These are phyloP conservation scores for Cyberlindnera veronae DNA, from an alignment of 805 yeast genomes.

Conservation along the genomic window DNA sequence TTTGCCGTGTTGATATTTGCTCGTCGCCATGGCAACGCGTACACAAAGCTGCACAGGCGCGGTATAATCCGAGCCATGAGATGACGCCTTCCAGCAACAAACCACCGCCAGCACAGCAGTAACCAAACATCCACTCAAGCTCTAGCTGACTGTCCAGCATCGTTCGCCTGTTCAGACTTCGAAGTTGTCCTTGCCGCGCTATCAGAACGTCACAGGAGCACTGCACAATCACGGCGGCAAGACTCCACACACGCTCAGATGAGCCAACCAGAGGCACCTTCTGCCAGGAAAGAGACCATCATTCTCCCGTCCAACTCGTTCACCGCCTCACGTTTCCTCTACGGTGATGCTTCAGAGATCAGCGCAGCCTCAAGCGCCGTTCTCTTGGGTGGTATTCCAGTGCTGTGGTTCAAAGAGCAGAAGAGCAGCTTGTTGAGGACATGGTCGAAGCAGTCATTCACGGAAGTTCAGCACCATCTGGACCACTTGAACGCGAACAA, in stretches of 20 bases:
- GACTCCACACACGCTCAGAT: too few relatives aligned
- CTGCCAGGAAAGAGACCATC: not conserved
- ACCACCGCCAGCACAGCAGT: not conserved
- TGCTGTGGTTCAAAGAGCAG: conserved; percentile 46
- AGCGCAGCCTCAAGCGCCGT: conserved; percentile 45
- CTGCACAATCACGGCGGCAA: not conserved
- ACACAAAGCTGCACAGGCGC: too few relatives aligned
- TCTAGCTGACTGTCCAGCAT: too few relatives aligned
- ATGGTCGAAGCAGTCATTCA: conserved; percentile 10
- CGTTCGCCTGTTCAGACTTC: too few relatives aligned
- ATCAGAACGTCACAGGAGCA: not conserved
- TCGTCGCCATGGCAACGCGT: too few relatives aligned
- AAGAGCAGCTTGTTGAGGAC: conserved; percentile 26
- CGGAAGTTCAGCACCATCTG: conserved; percentile 5
- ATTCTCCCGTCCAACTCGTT: conserved; percentile 37
- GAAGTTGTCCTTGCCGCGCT: too few relatives aligned
- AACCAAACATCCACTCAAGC: too few relatives aligned
- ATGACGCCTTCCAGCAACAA: not conserved
- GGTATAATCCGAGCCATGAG: too few relatives aligned
- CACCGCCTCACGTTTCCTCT: conserved; percentile 57
- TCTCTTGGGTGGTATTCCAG: conserved; percentile 58
- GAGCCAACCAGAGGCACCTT: not conserved
- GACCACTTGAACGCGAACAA: conserved; percentile 5
- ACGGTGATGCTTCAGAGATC: conserved; percentile 47
- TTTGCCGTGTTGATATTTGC: too few relatives aligned